phyloP scores from a whole-genome alignment of 192 early-diverging fungal species.

The Thoreauomyces humboldtii region DNA sequence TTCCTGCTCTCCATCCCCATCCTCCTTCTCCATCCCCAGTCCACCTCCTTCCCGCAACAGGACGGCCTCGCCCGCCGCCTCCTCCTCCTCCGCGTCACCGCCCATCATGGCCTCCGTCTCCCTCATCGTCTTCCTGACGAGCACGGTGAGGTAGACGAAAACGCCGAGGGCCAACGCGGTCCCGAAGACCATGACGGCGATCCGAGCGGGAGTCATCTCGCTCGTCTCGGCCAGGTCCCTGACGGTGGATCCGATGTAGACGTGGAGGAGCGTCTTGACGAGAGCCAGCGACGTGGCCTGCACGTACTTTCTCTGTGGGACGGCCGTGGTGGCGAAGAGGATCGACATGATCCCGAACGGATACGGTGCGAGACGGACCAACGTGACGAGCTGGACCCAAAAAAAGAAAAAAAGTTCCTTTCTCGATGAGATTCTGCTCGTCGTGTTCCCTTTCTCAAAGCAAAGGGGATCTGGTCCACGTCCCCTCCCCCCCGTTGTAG shows the following conservation, averaged over 20 bases:
- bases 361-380: slow-evolving; percentile 73
- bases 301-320: slow-evolving; percentile 10
- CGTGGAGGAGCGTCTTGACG: slow-evolving; percentile 26
- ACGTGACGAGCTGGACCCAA: slow-evolving; percentile 50
- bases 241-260: slow-evolving; percentile 35
- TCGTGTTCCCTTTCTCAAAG: too few species aligned
- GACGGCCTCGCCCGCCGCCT: background rate
- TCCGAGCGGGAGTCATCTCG: slow-evolving; percentile 7
- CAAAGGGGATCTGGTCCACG: background rate
- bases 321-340: slow-evolving; percentile 30
- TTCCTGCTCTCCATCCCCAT: background rate
- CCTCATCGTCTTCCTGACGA: slow-evolving; percentile 21
- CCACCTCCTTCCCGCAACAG: too few species aligned
- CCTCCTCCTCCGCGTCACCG: background rate
- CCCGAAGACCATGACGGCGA: slow-evolving; percentile 14
- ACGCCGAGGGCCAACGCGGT: slow-evolving; percentile 12
- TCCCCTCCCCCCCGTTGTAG: background rate
- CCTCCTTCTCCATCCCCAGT: background rate
- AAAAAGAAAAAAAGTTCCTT: background rate
- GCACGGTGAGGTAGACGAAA: slow-evolving; percentile 21
- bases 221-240: slow-evolving; percentile 24
- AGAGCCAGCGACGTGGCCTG: slow-evolving; percentile 20
- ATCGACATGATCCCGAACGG: slow-evolving; percentile 60
- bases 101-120: background rate
- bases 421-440: background rate